phyloP scores from a whole-genome alignment of 352 stramenopile genomes.

The Phytophthora pseudosyringae region DNA sequence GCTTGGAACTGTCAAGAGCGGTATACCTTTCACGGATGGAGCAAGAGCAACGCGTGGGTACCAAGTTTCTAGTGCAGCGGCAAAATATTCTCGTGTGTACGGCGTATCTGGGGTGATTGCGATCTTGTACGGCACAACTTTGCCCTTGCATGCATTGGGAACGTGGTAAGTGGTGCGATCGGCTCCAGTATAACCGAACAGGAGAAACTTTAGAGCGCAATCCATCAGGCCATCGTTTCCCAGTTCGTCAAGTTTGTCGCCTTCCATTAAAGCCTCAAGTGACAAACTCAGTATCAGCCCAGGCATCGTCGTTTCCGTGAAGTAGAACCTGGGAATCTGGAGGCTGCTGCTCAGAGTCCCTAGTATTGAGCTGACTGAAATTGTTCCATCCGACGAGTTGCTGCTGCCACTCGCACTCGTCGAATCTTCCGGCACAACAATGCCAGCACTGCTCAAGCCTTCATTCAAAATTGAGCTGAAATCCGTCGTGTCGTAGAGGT shows the following conservation, averaged over 20 bases:
- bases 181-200: constrained; percentile 59
- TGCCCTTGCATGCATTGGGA: constrained; percentile 51
- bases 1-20: constrained; percentile 53
- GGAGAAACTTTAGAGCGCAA: constrained; percentile 55
- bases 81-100: constrained; percentile 76
- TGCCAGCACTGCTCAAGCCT: constrained; percentile 28
- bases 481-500: constrained; percentile 44
- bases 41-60: constrained; percentile 66
- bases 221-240: constrained; percentile 40
- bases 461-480: constrained; percentile 19
- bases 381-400: constrained; percentile 14
- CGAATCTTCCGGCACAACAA: constrained; percentile 20
- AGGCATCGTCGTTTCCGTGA: constrained; percentile 69
- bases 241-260: constrained; percentile 53
- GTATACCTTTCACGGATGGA: constrained; percentile 42
- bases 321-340: constrained; percentile 62
- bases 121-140: constrained; percentile 77
- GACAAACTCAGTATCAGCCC: constrained; percentile 64
- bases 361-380: constrained; percentile 18
- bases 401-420: constrained; percentile 6
- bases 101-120: constrained; percentile 69
- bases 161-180: constrained; percentile 44
- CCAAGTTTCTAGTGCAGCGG: constrained; percentile 50
- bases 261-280: constrained; percentile 53
- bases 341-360: constrained; percentile 38